Evolutionary conservation across 768 basidiomycete species (phyloP).

Genomic region (Glaciozyma antarctica): DNA sequence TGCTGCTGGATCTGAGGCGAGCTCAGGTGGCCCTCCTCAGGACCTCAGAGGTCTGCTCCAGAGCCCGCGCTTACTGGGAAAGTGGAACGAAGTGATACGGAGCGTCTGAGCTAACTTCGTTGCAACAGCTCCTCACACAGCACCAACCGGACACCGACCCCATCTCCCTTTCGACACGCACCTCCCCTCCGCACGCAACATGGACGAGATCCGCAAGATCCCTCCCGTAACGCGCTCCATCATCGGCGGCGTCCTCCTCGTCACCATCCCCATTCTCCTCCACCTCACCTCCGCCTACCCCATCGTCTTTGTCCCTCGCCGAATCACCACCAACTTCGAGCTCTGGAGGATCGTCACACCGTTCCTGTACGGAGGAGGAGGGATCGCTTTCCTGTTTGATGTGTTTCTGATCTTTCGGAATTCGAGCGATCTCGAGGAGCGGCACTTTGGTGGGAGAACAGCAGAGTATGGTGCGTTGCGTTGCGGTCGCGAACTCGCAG

Average conservation of each 20-base stretch:
- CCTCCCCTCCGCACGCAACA: neutral
- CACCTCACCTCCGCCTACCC: constrained; percentile 49
- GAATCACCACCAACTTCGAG: constrained; percentile 46
- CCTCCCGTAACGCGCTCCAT: neutral
- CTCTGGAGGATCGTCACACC: constrained; percentile 49
- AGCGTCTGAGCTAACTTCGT: too few species aligned
- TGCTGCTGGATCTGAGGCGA: too few species aligned
- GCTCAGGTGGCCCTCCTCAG: too few species aligned
- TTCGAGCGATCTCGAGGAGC: constrained; percentile 55
- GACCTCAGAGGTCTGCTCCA: too few species aligned
- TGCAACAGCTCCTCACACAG: too few species aligned
- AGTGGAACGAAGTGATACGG: too few species aligned
- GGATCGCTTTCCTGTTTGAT: constrained; percentile 56
- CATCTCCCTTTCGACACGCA: too few species aligned
- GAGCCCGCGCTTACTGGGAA: too few species aligned
- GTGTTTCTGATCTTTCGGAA: constrained; percentile 63
- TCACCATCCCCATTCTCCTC: constrained; percentile 54
- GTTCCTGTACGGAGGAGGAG: constrained; percentile 62
- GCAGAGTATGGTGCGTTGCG: constrained; percentile 67
- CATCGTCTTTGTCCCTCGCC: constrained; percentile 48
- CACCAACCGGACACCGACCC: too few species aligned
- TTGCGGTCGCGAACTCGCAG: neutral
- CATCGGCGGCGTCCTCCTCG: constrained; percentile 33
- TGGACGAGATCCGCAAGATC: neutral
- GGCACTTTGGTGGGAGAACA: constrained; percentile 52